Evolutionary conservation across 2,329 filamentous ascomycete genomes (phyloP).

Genomic region (Beauveria pseudobassiana): DNA sequence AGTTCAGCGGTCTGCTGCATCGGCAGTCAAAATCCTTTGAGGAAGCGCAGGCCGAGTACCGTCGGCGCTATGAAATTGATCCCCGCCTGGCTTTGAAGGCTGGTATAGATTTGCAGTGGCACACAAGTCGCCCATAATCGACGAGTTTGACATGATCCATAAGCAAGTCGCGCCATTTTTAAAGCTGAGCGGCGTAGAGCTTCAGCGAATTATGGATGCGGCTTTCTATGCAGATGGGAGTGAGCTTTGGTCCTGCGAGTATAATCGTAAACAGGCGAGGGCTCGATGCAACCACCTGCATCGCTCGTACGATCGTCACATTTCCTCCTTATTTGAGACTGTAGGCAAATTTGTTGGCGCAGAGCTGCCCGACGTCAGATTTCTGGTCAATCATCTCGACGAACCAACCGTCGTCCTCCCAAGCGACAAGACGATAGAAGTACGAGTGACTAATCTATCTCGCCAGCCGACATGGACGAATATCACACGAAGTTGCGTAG

Average conservation of each 20-base stretch:
- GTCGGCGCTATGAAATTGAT: conserved; percentile 31
- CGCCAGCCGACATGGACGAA: conserved; percentile 22
- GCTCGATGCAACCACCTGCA: conserved; percentile 27
- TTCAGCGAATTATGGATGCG: conserved; percentile 21
- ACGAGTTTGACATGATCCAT: conserved; percentile 40
- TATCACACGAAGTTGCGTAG: conserved; percentile 24
- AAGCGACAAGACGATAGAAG: not conserved
- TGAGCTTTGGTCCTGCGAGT: conserved; percentile 32
- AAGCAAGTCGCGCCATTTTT: conserved; percentile 33
- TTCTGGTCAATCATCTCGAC: conserved; percentile 41
- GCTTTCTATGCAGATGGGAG: conserved; percentile 18
- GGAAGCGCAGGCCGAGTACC: conserved; percentile 34
- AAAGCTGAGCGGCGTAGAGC: conserved; percentile 27
- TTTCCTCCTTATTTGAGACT: conserved; percentile 24
- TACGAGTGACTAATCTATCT: conserved; percentile 22
- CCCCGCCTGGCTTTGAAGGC: conserved; percentile 39
- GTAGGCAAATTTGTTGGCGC: conserved; percentile 20
- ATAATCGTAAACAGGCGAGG: conserved; percentile 18
- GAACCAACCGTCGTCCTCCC: conserved; percentile 35
- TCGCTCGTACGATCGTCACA: conserved; percentile 27
- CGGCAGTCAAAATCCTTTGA: conserved; percentile 31
- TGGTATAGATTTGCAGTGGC: conserved; percentile 37
- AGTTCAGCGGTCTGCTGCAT: conserved; percentile 24
- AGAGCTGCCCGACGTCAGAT: conserved; percentile 28
- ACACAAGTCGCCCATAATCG: conserved; percentile 37